These are phyloP conservation scores for Amoebophrya sp. DNA, from an alignment of 169 alveolate species.

Conservation along the genomic window DNA sequence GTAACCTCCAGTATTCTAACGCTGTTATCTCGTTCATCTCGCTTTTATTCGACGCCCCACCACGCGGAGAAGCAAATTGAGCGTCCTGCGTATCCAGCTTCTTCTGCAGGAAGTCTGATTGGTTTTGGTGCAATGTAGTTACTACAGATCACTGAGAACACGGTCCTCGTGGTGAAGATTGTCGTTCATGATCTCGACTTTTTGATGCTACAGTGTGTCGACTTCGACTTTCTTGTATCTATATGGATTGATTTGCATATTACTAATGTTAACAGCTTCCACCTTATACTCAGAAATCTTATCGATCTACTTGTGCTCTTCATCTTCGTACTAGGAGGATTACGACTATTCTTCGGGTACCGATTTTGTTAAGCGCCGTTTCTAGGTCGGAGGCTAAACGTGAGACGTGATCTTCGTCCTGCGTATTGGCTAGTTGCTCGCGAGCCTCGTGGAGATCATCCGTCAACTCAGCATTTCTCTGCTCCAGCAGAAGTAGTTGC, in stretches of 20 bases:
- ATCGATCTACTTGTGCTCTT: no score
- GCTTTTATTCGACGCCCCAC: not conserved
- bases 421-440: not conserved
- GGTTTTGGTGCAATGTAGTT: no score
- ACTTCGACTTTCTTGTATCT: no score
- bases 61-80: not conserved
- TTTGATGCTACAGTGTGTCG: no score
- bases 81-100: not conserved
- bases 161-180: no score
- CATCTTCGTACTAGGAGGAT: not conserved
- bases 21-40: not conserved
- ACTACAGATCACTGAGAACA: no score
- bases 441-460: not conserved
- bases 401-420: not conserved
- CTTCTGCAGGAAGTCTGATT: not conserved
- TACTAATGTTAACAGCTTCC: no score
- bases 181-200: no score
- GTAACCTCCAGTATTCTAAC: not conserved
- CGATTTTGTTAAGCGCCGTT: not conserved
- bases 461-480: not conserved
- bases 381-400: not conserved
- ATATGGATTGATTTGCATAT: no score
- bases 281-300: no score
- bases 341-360: no score
- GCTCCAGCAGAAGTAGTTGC: not conserved